Evolutionary conservation across 768 basidiomycete species (phyloP), one percentile per base, ranked within the genome.

Genomic region (Jaapia argillacea): DNA sequence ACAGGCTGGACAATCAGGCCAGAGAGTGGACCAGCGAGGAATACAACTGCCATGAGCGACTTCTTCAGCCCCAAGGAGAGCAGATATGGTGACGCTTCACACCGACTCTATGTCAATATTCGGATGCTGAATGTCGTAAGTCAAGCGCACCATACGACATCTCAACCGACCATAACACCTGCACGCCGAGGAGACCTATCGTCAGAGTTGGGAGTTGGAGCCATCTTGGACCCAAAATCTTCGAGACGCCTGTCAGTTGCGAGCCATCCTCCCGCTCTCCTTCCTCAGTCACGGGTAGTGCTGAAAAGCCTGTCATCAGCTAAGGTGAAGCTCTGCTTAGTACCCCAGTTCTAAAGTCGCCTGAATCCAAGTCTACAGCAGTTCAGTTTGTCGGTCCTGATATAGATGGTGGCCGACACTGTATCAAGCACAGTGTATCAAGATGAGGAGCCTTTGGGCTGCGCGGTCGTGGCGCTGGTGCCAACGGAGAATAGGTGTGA

Each of bases 151-250:
- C 89, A 48, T 94, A 92, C 0, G 87, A 83, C 88, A 96, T 92
- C 56, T 96, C 92, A 10, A 94, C 82, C 1, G 84, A 85, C 93
- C 93, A 96, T 38, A 94, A 76, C 47, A 90, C 77, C 58, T 89
- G 86, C 1, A 93, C 79, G 4, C 92, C 92, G 2, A 90, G 61
- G 41, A 93, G 63, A 1, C 87, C 85, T 5, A 91, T 54, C 0
- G 90, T 93, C 28, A 94, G 60, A 2, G 72, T 68, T 1, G 85
- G 83, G 22, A 85, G 60, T 38, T 74, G 77, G 0, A 72, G 57
- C 79, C 80, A 87, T 47, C 54, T 49, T 1, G 89, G 88, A 0
- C 87, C 86, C 4, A 71, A 50, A 22, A 90, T 75, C 45, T 64
- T 70, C 1, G 85, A 67, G 22, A 68, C 63, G 16, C 84, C 83